phyloP scores from a whole-genome alignment of 2,329 filamentous ascomycete genomes.

The Parastagonospora nodorum region DNA sequence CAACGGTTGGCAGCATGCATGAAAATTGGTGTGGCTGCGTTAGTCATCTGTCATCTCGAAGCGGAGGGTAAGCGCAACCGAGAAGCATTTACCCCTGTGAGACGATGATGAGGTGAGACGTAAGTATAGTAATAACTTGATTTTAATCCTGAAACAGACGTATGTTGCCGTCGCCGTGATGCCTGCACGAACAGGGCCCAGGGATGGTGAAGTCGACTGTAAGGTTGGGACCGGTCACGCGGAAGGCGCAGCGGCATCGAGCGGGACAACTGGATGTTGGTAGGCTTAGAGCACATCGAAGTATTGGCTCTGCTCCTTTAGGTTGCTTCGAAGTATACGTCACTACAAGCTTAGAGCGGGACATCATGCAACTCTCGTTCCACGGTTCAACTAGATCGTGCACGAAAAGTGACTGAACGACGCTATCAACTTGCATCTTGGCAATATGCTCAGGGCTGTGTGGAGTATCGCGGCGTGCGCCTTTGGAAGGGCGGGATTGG shows the following conservation, averaged over 20 bases:
- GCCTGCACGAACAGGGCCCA: slow-evolving; percentile 10
- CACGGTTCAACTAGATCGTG: background rate
- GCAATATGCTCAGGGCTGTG: too few relatives aligned
- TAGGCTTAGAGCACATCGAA: background rate
- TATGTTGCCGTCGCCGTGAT: slow-evolving; percentile 1
- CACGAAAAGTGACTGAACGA: background rate
- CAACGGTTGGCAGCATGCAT: slow-evolving; percentile 5
- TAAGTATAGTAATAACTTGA: background rate
- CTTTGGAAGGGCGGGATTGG: too few relatives aligned
- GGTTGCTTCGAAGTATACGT: slow-evolving; percentile 15
- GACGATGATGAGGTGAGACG: slow-evolving; percentile 15
- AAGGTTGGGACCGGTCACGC: slow-evolving; percentile 19
- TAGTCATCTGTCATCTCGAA: slow-evolving; percentile 1
- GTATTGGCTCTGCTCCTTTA: slow-evolving; percentile 7
- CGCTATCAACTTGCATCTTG: background rate
- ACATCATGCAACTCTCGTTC: background rate
- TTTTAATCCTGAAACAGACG: background rate
- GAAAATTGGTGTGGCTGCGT: background rate
- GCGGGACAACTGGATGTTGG: slow-evolving; percentile 4
- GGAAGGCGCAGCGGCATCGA: slow-evolving; percentile 15
- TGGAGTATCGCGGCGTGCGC: too few relatives aligned
- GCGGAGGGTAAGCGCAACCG: slow-evolving; percentile 9
- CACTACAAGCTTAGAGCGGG: slow-evolving; percentile 3
- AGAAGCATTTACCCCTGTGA: slow-evolving; percentile 10
- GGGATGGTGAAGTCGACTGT: slow-evolving; percentile 4